These are phyloP conservation scores for Cystoderma amianthinum DNA, from an alignment of 768 basidiomycete genomes.

Conservation along the genomic window DNA sequence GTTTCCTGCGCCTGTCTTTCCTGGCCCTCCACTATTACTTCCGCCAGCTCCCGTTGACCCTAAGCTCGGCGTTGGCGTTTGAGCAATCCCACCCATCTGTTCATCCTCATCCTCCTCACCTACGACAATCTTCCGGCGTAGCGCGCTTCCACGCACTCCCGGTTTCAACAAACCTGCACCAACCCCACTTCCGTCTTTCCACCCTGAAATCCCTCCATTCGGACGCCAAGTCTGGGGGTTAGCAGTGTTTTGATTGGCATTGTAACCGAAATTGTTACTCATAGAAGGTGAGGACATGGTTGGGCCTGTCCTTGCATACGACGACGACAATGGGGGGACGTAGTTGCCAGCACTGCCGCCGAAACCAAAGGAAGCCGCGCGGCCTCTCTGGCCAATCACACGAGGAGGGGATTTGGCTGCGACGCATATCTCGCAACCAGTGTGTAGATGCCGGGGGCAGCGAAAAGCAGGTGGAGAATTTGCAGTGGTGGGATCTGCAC, in stretches of 20 bases:
- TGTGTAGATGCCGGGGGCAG: constrained; percentile 69
- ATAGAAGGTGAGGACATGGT: constrained; percentile 8
- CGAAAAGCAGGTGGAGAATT: constrained; percentile 58
- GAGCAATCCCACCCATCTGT: not conserved
- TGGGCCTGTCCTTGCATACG: constrained; percentile 4
- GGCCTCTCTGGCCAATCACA: constrained; percentile 17
- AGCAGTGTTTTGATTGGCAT: constrained; percentile 3
- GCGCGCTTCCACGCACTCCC: constrained; percentile 45
- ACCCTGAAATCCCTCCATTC: constrained; percentile 57
- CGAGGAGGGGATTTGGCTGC: constrained; percentile 39
- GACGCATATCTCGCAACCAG: constrained; percentile 73
- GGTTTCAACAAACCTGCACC: constrained; percentile 63
- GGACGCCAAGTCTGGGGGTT: constrained; percentile 19
- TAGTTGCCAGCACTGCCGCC: constrained; percentile 3
- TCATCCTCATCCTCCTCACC: constrained; percentile 5
- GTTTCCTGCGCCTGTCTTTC: constrained; percentile 45
- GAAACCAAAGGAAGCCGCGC: constrained; percentile 11
- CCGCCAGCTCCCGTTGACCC: constrained; percentile 1
- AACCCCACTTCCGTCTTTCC: constrained; percentile 70
- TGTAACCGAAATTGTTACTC: too few relatives aligned
- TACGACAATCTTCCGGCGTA: constrained; percentile 39
- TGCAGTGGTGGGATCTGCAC: constrained; percentile 54
- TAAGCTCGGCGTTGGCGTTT: too few relatives aligned
- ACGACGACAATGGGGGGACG: not conserved
- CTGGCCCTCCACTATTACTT: constrained; percentile 15